A percentile compares a stretch with the other conserved stretches of the same genome.
phyloP scores from a whole-genome alignment of 768 basidiomycete species.

The Phaeolepiota aurea region DNA sequence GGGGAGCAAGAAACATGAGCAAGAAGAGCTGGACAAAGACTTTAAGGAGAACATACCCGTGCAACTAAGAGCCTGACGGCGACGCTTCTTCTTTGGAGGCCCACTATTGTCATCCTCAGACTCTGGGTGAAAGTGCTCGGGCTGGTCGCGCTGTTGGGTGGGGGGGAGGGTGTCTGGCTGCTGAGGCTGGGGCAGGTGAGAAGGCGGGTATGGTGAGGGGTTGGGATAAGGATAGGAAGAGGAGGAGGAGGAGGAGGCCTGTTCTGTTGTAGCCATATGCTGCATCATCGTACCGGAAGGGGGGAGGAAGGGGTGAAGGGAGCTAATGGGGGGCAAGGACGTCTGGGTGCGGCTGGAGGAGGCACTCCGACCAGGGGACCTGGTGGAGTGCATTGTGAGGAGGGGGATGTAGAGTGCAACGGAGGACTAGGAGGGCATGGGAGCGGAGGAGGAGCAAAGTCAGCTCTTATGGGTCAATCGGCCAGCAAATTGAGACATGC shows the following conservation, averaged over 20 bases:
- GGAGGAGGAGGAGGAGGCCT: conserved; percentile 3
- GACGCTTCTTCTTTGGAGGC: conserved; percentile 70
- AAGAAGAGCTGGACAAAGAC: conserved; percentile 8
- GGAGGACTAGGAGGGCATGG: conserved; percentile 9
- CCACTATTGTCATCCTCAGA: conserved; percentile 51
- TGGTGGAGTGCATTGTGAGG: neutral
- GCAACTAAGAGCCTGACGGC: conserved; percentile 77
- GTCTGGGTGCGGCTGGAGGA: conserved; percentile 18
- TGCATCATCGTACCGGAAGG: conserved; percentile 32
- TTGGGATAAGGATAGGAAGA: neutral
- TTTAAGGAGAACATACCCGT: conserved; percentile 65
- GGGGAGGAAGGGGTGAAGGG: conserved; percentile 57
- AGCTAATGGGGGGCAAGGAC: conserved; percentile 58
- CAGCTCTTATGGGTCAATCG: conserved; percentile 22
- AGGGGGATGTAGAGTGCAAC: conserved; percentile 11
- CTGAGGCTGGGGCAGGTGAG: neutral
- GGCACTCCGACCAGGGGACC: conserved; percentile 4
- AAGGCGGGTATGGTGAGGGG: neutral
- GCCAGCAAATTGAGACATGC: conserved; percentile 17
- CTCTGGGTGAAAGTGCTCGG: conserved; percentile 30
- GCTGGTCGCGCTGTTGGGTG: conserved; percentile 19
- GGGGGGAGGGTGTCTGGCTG: conserved; percentile 12
- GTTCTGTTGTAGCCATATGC: conserved; percentile 10
- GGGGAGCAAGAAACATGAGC: conserved; percentile 13
- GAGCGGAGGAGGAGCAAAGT: conserved; percentile 24